Evolutionary conservation across 768 basidiomycete genomes (phyloP).

Genomic region (Amylocystis lapponica): DNA sequence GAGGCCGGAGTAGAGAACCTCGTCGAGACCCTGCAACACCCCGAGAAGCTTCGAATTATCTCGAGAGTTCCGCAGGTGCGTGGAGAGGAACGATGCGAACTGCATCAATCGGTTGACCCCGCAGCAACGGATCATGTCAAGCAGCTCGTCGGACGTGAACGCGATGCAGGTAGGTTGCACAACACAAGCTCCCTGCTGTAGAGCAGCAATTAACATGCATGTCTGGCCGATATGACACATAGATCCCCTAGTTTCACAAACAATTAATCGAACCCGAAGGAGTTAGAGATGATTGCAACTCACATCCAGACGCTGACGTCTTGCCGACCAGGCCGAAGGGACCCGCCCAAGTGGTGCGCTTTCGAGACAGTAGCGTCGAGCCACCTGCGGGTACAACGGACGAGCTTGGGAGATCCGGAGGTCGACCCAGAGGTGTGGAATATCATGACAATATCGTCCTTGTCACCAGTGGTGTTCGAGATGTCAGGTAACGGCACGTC

Average conservation of each 20-base stretch:
- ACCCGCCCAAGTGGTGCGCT: slow-evolving; percentile 45
- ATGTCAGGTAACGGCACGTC: slow-evolving; percentile 39
- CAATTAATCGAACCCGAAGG: slow-evolving; percentile 25
- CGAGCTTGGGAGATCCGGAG: slow-evolving; percentile 77
- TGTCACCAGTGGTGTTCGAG: slow-evolving; percentile 23
- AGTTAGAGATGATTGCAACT: slow-evolving; percentile 26
- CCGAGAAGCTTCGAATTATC: slow-evolving; percentile 55
- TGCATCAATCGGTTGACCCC: slow-evolving; percentile 71
- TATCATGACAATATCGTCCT: slow-evolving; percentile 50
- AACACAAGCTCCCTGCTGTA: slow-evolving; percentile 70
- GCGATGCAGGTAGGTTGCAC: slow-evolving; percentile 62
- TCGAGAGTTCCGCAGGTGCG: slow-evolving; percentile 56
- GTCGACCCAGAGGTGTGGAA: slow-evolving; percentile 83
- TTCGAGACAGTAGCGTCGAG: slow-evolving; percentile 56
- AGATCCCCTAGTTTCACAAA: slow-evolving; percentile 52
- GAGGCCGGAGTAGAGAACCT: slow-evolving; percentile 63
- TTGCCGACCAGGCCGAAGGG: slow-evolving; percentile 43
- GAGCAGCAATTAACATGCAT: slow-evolving; percentile 66
- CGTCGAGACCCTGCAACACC: slow-evolving; percentile 49
- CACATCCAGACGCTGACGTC: slow-evolving; percentile 74
- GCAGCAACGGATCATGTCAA: slow-evolving; percentile 64
- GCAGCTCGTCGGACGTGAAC: slow-evolving; percentile 63
- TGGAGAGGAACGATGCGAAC: slow-evolving; percentile 64
- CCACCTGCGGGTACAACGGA: slow-evolving; percentile 68
- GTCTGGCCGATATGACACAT: slow-evolving; percentile 80